Evolutionary conservation across 106 monocot species (phyloP).

Genomic region (Dendrobium huoshanense): DNA sequence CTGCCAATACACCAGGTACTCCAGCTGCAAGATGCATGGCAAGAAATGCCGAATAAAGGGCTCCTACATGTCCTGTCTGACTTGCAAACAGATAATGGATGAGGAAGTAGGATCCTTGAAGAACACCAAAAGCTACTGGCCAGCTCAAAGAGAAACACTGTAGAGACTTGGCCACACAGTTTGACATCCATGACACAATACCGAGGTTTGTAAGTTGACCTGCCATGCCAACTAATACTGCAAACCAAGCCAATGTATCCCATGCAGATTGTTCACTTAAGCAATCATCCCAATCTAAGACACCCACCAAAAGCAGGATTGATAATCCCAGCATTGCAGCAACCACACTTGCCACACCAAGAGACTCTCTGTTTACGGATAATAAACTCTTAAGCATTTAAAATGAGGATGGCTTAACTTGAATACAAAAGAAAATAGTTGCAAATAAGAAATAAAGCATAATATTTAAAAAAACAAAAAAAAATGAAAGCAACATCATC

Average conservation of each 20-base stretch:
- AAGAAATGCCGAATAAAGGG: slow-evolving; percentile 90
- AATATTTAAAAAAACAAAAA: too few species aligned
- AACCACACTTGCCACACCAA: slow-evolving; percentile 87
- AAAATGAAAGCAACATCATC: too few species aligned
- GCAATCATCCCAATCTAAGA: slow-evolving; percentile 95
- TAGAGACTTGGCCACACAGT: slow-evolving; percentile 69
- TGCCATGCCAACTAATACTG: slow-evolving; percentile 94
- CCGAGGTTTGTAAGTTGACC: slow-evolving; percentile 85
- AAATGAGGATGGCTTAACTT: neutral
- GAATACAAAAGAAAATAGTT: neutral
- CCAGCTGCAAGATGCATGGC: slow-evolving; percentile 97
- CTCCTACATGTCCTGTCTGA: slow-evolving; percentile 98
- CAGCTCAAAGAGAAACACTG: slow-evolving; percentile 86
- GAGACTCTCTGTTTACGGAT: slow-evolving; percentile 32
- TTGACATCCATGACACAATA: slow-evolving; percentile 86
- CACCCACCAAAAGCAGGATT: slow-evolving; percentile 80
- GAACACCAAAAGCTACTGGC: slow-evolving; percentile 74
- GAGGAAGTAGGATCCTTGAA: slow-evolving; percentile 87
- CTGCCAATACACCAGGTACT: slow-evolving; percentile 74
- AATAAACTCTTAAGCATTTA: neutral
- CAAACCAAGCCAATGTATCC: slow-evolving; percentile 98
- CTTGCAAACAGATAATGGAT: slow-evolving; percentile 98
- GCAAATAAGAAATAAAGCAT: neutral
- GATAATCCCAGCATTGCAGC: slow-evolving; percentile 94
- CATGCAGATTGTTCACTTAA: slow-evolving; percentile 92